Percentiles rank a stretch among this genome's conserved stretches.
phyloP scores from a whole-genome alignment of 108 stramenopile genomes.

The Skeletonema tropicum region DNA sequence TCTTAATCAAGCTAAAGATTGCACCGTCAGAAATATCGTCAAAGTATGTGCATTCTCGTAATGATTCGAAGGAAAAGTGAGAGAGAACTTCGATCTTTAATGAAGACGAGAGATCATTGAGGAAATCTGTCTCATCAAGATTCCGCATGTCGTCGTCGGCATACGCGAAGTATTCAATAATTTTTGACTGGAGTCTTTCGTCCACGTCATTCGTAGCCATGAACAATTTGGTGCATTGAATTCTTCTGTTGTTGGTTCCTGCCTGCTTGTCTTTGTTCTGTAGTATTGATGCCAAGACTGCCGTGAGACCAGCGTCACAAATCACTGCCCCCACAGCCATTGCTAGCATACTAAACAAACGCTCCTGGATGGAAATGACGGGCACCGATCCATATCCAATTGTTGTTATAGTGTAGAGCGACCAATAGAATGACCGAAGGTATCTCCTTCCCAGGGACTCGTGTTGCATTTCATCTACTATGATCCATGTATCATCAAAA shows the following conservation, averaged over 20 bases:
- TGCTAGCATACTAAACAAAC: conserved; percentile 54
- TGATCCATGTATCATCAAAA: conserved; percentile 32
- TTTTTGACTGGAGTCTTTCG: conserved; percentile 15
- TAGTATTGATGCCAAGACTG: conserved; percentile 56
- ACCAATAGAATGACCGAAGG: conserved; percentile 55
- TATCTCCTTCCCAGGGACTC: conserved; percentile 32
- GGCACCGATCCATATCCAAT: conserved; percentile 63
- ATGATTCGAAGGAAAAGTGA: conserved; percentile 47
- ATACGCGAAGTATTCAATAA: conserved; percentile 52
- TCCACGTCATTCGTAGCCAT: conserved; percentile 35
- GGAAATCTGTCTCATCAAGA: conserved; percentile 42
- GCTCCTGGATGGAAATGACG: conserved; percentile 49
- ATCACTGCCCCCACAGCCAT: conserved; percentile 68
- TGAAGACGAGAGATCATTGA: conserved; percentile 38
- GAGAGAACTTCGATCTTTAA: conserved; percentile 37
- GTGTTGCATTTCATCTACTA: conserved; percentile 26
- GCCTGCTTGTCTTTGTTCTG: conserved; percentile 57
- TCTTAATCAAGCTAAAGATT: conserved; percentile 38
- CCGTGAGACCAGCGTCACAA: conserved; percentile 69
- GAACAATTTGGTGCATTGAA: conserved; percentile 53
- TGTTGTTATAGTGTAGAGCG: conserved; percentile 57
- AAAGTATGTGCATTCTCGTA: conserved; percentile 41
- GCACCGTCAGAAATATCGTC: conserved; percentile 44
- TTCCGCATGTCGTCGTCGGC: conserved; percentile 50
- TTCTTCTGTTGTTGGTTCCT: conserved; percentile 48